A percentile compares a stretch with the other conserved stretches of the same genome.
Evolutionary conservation across 78 protist genomes (phyloP).

Genomic region (Protostelium mycophagum): DNA sequence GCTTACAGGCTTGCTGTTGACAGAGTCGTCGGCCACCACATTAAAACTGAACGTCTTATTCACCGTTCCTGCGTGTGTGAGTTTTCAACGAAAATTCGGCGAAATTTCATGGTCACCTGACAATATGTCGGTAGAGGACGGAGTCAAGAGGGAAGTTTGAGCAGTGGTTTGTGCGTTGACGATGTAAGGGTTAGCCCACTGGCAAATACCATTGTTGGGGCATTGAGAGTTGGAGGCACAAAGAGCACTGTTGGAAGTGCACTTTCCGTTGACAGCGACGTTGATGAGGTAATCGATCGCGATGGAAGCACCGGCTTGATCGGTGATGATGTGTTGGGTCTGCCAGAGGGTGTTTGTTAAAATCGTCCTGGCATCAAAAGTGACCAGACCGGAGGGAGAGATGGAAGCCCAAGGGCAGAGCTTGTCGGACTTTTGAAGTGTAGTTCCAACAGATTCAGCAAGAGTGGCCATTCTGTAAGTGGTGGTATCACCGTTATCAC

Average conservation of each 20-base stretch:
- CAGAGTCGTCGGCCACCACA: background rate
- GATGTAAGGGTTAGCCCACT: background rate
- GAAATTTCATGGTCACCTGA: too few species aligned
- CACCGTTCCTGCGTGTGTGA: too few species aligned
- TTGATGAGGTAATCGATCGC: slow-evolving; percentile 39
- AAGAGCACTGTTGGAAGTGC: background rate
- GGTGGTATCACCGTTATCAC: background rate
- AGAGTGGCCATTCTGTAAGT: slow-evolving; percentile 3
- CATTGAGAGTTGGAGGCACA: slow-evolving; percentile 10
- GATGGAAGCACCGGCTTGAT: background rate
- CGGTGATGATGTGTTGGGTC: slow-evolving; percentile 25
- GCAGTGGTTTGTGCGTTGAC: background rate
- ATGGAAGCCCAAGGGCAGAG: background rate
- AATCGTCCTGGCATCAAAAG: slow-evolving; percentile 19
- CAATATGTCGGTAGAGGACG: too few species aligned
- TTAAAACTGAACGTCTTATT: too few species aligned
- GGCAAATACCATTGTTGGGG: background rate
- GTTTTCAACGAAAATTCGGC: too few species aligned
- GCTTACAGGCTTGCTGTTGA: background rate
- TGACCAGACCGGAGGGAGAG: background rate
- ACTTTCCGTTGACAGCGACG: slow-evolving; percentile 8
- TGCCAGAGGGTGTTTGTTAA: background rate
- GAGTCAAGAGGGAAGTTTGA: background rate
- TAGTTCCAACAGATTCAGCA: background rate
- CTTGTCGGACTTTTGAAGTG: background rate